phyloP scores from a whole-genome alignment of 225 moss, liverwort and hornwort genomes.

The Pseudoscleropodium purum region DNA sequence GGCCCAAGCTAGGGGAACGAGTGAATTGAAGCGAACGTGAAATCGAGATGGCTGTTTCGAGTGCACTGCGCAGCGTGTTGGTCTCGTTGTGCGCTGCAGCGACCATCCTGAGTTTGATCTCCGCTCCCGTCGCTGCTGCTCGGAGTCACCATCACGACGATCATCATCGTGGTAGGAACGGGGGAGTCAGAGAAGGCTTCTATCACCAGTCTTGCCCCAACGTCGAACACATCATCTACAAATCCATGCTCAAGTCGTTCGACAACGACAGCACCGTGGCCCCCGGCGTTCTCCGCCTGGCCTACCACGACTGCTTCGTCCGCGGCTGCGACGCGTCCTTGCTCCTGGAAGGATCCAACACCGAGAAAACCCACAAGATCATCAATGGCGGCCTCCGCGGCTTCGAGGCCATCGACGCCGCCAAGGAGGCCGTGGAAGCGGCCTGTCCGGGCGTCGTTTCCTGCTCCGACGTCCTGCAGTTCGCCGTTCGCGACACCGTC shows the following conservation, averaged over 20 bases:
- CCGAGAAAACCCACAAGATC: not conserved
- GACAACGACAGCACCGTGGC: not conserved
- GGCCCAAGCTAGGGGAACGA: too few species aligned
- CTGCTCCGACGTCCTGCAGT: not conserved
- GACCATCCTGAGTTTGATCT: not conserved
- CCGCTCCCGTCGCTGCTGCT: not conserved
- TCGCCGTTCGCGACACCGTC: not conserved
- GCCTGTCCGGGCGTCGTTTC: not conserved
- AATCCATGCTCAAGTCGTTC: not conserved
- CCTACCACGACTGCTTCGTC: not conserved
- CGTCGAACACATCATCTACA: not conserved
- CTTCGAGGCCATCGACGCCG: not conserved
- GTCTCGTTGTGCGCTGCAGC: not conserved
- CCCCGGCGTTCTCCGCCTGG: not conserved
- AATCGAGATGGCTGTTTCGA: not conserved
- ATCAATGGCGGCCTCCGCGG: not conserved
- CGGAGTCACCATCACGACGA: not conserved
- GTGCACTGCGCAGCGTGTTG: not conserved
- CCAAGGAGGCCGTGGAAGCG: not conserved
- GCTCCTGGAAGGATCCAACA: not conserved
- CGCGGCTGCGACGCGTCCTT: not conserved
- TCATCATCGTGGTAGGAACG: too few species aligned
- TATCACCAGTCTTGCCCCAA: not conserved
- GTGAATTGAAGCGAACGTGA: not conserved
- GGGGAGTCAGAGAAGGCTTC: not conserved